A percentile compares a stretch with the other conserved stretches of the same genome.
Evolutionary conservation across 805 yeast species (phyloP).

Genomic region (Pichia gijzeniarum): DNA sequence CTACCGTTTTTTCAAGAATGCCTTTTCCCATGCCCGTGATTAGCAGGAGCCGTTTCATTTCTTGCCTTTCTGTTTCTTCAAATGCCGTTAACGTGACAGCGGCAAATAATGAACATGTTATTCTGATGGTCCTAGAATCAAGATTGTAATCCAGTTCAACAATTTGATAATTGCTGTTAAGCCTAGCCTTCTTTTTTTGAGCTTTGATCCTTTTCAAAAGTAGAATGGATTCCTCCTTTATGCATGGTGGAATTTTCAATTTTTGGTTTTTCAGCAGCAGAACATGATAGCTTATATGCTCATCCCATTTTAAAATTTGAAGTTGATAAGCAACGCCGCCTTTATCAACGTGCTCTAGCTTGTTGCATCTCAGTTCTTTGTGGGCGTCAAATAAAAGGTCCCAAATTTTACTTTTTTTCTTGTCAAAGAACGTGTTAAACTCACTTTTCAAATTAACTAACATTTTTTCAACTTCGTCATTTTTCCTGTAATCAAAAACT

Average conservation of each 20-base stretch:
- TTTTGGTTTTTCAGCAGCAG: neutral
- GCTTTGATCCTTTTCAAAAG: no score
- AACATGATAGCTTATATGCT: no score
- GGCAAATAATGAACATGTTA: slow-evolving; percentile 36
- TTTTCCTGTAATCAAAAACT: no score
- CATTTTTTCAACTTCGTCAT: no score
- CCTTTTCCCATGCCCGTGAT: neutral
- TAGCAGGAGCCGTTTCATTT: neutral
- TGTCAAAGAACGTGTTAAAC: no score
- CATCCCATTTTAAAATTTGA: no score
- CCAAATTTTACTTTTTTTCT: no score
- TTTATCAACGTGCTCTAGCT: no score
- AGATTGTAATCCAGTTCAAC: neutral
- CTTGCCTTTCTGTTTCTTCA: slow-evolving; percentile 24
- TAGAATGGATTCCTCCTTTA: neutral
- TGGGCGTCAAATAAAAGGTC: no score
- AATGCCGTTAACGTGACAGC: slow-evolving; percentile 36
- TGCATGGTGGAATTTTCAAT: neutral
- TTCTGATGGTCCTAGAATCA: neutral
- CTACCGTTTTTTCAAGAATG: neutral
- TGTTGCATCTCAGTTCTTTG: no score
- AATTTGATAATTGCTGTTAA: neutral
- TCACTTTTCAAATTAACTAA: no score
- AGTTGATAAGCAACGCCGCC: no score
- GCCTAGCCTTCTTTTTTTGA: neutral